A percentile compares a stretch with the other conserved stretches of the same genome.
phyloP scores from a whole-genome alignment of 257 asterid species.

The Primulina huaijiensis region DNA sequence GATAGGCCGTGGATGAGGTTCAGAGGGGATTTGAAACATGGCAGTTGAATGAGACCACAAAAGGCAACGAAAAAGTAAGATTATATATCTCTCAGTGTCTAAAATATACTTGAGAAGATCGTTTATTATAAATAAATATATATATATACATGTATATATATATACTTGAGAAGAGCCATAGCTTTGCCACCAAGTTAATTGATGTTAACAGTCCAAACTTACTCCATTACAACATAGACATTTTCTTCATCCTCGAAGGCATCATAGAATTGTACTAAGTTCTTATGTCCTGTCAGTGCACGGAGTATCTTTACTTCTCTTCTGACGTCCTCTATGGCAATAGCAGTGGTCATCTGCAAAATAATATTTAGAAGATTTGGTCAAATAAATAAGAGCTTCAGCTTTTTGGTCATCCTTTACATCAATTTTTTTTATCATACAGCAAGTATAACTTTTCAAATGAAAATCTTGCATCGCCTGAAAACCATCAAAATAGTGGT shows the following conservation, averaged over 20 bases:
- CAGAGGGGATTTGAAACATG: not conserved
- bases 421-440: not conserved
- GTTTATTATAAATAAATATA: too few species aligned
- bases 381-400: constrained; percentile 4
- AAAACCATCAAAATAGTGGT: not conserved
- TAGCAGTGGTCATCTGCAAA: constrained; percentile 57
- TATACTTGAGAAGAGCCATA: not conserved
- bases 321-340: constrained; percentile 58
- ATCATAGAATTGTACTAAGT: constrained; percentile 54
- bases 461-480: not conserved
- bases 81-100: not conserved
- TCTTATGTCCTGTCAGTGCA: constrained; percentile 51
- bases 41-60: not conserved
- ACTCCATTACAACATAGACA: constrained; percentile 66
- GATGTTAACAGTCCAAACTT: constrained; percentile 30
- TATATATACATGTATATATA: too few species aligned
- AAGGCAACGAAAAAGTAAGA: not conserved
- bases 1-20: not conserved
- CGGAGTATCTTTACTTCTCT: constrained; percentile 63
- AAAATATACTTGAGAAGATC: constrained; percentile 1
- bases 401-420: not conserved
- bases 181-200: not conserved
- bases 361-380: not conserved
- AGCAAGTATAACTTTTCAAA: not conserved
- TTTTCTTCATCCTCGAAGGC: constrained; percentile 57